Percentiles rank a stretch among this genome's conserved stretches.
phyloP scores from a whole-genome alignment of 2,329 filamentous ascomycete genomes.

The Aspergillus tanneri region DNA sequence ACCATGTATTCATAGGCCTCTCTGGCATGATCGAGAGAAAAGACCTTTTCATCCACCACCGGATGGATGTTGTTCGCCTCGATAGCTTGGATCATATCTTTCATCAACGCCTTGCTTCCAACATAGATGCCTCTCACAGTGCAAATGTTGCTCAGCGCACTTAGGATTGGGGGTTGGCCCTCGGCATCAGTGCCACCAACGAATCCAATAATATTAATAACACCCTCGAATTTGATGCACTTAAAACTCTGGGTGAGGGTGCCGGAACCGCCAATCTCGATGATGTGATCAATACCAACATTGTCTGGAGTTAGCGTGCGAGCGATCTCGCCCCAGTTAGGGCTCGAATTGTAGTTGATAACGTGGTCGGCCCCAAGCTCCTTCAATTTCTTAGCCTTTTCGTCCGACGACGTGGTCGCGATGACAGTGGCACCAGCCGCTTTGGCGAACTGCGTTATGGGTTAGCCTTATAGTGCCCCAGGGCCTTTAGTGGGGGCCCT shows the following conservation, averaged over 20 bases:
- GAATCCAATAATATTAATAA: conserved; percentile 59
- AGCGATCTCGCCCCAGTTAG: conserved; percentile 62
- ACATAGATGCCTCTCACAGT: conserved; percentile 60
- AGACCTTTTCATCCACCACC: conserved; percentile 58
- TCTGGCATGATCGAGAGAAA: conserved; percentile 52
- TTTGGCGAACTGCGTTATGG: conserved; percentile 44
- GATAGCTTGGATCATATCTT: conserved; percentile 60
- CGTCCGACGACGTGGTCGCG: conserved; percentile 58
- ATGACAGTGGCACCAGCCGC: conserved; percentile 56
- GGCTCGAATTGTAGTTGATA: conserved; percentile 60
- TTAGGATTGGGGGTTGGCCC: conserved; percentile 53
- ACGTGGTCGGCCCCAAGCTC: conserved; percentile 58
- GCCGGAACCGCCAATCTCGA: conserved; percentile 66
- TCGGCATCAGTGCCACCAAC: conserved; percentile 50
- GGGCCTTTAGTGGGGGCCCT: no score
- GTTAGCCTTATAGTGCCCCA: background rate
- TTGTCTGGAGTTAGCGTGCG: conserved; percentile 51
- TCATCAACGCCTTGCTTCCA: conserved; percentile 55
- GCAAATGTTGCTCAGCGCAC: conserved; percentile 51
- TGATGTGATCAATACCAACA: conserved; percentile 60
- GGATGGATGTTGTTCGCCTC: conserved; percentile 60
- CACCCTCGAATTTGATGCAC: conserved; percentile 55
- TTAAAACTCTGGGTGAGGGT: conserved; percentile 59
- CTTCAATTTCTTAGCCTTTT: conserved; percentile 55
- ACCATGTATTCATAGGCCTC: conserved; percentile 57